Conservation (phyloP, 208 protist species). For the Strigomonas galati region DNA sequence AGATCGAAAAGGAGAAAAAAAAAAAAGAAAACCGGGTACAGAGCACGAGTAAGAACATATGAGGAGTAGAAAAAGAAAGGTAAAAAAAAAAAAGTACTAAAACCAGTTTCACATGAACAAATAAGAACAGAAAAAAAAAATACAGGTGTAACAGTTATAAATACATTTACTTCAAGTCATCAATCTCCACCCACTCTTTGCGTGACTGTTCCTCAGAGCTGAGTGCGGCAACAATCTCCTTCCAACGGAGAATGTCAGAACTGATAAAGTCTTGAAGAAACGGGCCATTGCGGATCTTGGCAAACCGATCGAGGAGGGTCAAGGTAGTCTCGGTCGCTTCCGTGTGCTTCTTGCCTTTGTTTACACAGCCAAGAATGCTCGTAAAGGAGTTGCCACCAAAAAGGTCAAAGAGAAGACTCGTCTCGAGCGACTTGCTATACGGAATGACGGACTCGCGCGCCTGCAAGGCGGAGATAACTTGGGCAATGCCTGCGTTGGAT, state of each 20-base stretch:
- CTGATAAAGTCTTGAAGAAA: constrained; percentile 33
- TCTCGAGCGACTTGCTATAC: constrained; percentile 30
- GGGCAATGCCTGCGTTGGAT: constrained; percentile 21
- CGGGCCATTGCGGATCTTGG: constrained; percentile 33
- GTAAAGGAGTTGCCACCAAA: constrained; percentile 52
- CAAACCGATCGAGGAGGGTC: constrained; percentile 22
- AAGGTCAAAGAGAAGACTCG: constrained; percentile 38
- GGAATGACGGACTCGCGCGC: constrained; percentile 17
- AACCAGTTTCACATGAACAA: constrained; percentile 3
- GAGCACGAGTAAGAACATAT: neutral
- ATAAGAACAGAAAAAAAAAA: neutral
- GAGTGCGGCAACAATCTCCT: constrained; percentile 28
- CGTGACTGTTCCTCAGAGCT: constrained; percentile 33
- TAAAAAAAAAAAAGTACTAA: neutral
- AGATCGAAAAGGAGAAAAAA: constrained; percentile 5
- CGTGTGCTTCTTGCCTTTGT: constrained; percentile 15
- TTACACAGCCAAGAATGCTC: constrained; percentile 30
- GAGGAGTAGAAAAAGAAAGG: neutral
- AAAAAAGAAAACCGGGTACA: constrained; percentile 14
- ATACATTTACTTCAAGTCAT: constrained; percentile 13
- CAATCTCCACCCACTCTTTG: constrained; percentile 21
- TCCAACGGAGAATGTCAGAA: constrained; percentile 37
- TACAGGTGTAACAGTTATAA: constrained; percentile 7
- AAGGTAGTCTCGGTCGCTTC: constrained; percentile 25
- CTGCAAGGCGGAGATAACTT: constrained; percentile 22